A percentile compares a stretch with the other conserved stretches of the same genome.
Conservation (phyloP, 495 filamentous ascomycete species). For the Penicillium steckii region DNA sequence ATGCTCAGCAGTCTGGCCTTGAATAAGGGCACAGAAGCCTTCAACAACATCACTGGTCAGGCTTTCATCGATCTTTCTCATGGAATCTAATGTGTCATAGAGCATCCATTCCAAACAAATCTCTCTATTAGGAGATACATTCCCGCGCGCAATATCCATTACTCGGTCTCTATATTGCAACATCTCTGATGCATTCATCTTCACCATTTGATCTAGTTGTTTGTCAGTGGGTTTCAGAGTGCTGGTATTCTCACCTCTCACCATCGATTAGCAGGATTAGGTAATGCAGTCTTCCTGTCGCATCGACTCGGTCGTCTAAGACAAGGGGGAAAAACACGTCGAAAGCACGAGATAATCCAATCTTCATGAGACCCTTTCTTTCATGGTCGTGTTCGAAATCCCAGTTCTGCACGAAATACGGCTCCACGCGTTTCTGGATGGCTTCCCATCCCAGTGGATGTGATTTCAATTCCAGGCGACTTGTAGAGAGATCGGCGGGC, state of each 20-base stretch:
- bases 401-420: conserved; percentile 17
- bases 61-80: conserved; percentile 10
- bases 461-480: conserved; percentile 13
- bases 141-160: conserved; percentile 11
- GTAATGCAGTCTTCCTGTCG: conserved; percentile 19
- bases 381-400: conserved; percentile 16
- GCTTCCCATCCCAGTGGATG: conserved; percentile 17
- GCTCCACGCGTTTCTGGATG: conserved; percentile 19
- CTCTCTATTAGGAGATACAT: conserved; percentile 2
- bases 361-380: conserved; percentile 11
- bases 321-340: conserved; percentile 19
- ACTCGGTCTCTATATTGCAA: conserved; percentile 17
- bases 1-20: conserved; percentile 16
- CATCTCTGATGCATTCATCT: conserved; percentile 21
- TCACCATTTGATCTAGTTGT: conserved; percentile 20
- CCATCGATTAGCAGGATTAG: conserved; percentile 20
- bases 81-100: conserved; percentile 11
- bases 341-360: conserved; percentile 23
- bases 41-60: conserved; percentile 13
- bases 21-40: conserved; percentile 19
- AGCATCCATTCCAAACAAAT: conserved; percentile 21
- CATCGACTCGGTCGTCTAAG: conserved; percentile 15
- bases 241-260: background rate
- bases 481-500: conserved; percentile 3
- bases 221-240: background rate